Evolutionary conservation across 2,329 filamentous ascomycete species (phyloP).

Genomic region (Amylocarpus encephaloides): DNA sequence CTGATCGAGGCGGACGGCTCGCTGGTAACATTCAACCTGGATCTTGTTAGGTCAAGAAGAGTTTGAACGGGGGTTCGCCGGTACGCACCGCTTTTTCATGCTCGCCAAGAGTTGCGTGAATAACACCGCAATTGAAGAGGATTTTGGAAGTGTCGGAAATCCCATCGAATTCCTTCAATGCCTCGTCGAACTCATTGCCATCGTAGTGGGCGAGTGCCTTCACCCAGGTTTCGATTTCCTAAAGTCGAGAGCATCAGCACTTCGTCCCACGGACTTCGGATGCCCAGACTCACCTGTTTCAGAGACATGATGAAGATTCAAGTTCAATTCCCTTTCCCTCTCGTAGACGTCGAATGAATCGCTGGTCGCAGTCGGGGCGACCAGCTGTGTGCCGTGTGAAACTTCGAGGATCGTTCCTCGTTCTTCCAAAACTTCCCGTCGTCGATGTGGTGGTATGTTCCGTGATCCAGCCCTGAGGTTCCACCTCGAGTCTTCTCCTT

Average conservation of each 20-base stretch:
- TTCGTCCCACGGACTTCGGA: slow-evolving; percentile 4
- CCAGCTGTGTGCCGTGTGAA: slow-evolving; percentile 16
- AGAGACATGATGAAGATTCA: slow-evolving; percentile 34
- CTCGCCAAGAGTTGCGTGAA: slow-evolving; percentile 91
- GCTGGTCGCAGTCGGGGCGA: slow-evolving; percentile 23
- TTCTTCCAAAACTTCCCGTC: neutral
- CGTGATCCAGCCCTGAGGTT: slow-evolving; percentile 6
- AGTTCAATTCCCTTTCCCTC: slow-evolving; percentile 6
- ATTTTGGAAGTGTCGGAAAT: slow-evolving; percentile 98
- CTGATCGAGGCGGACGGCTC: slow-evolving; percentile 81
- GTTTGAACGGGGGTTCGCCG: slow-evolving; percentile 11
- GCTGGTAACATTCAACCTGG: slow-evolving; percentile 91
- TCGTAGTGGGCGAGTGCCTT: slow-evolving; percentile 86
- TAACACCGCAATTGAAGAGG: slow-evolving; percentile 95
- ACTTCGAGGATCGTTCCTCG: slow-evolving; percentile 9
- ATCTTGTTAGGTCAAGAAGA: slow-evolving; percentile 17
- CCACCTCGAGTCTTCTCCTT: slow-evolving; percentile 2
- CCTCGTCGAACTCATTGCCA: slow-evolving; percentile 93
- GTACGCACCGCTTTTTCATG: slow-evolving; percentile 84
- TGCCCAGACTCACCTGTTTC: slow-evolving; percentile 34
- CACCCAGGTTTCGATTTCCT: slow-evolving; percentile 99
- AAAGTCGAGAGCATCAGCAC: slow-evolving; percentile 10
- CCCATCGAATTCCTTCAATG: slow-evolving; percentile 73
- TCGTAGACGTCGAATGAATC: slow-evolving; percentile 7
- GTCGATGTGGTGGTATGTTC: slow-evolving; percentile 5